These are phyloP conservation scores for Rhodotorula sp. DNA, from an alignment of 1,284 basidiomycete genomes.

Conservation along the genomic window DNA sequence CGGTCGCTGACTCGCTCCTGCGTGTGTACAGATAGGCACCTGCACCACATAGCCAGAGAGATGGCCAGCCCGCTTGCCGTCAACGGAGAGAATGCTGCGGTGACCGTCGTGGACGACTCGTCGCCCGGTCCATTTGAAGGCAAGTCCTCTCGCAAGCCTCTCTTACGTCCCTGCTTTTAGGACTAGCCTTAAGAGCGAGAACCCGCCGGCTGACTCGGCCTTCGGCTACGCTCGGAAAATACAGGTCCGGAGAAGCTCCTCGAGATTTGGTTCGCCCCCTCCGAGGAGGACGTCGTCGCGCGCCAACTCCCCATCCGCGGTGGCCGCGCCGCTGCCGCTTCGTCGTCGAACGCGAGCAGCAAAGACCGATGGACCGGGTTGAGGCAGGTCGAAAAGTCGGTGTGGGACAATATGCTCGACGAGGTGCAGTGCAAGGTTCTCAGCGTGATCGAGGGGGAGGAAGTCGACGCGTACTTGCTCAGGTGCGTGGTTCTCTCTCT, in stretches of 20 bases:
- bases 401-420: constrained; percentile 97
- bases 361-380: constrained; percentile 59
- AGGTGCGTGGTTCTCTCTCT: constrained; percentile 61
- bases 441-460: constrained; percentile 78
- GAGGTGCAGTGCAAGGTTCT: constrained; percentile 97
- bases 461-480: constrained; percentile 92
- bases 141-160: not conserved
- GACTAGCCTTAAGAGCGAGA: no score
- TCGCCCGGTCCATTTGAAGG: constrained; percentile 37
- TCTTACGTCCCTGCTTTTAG: not conserved
- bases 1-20: no score
- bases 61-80: not conserved
- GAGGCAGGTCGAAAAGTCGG: constrained; percentile 67
- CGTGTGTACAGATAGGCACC: not conserved
- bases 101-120: constrained; percentile 36
- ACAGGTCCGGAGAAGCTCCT: constrained; percentile 85
- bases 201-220: no score
- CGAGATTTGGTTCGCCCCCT: constrained; percentile 95
- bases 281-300: constrained; percentile 59
- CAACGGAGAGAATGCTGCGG: not conserved
- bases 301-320: constrained; percentile 36
- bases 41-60: not conserved
- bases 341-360: constrained; percentile 1
- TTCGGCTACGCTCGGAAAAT: not conserved
- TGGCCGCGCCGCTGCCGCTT: constrained; percentile 8